phyloP scores from a whole-genome alignment of 331 rosid species.

The Malus hybrid region DNA sequence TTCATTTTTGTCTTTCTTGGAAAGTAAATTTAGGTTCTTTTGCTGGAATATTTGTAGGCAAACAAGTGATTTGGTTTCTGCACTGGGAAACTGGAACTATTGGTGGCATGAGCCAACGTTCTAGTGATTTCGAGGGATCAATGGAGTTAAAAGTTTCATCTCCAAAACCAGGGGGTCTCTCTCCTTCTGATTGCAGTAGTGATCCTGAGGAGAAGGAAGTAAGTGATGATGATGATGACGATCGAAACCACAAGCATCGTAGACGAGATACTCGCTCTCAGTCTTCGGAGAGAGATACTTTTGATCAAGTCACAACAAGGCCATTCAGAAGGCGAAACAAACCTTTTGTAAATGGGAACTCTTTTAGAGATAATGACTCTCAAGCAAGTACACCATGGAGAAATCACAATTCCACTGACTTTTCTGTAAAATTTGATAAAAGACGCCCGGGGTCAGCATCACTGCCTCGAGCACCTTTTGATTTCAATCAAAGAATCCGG shows the following conservation, averaged over 20 bases:
- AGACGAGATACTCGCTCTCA: conserved; percentile 76
- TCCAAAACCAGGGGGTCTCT: conserved; percentile 60
- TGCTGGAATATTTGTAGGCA: conserved; percentile 16
- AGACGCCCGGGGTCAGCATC: conserved; percentile 59
- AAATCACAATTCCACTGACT: conserved; percentile 41
- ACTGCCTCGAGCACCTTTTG: conserved; percentile 51
- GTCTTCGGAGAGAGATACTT: conserved; percentile 70
- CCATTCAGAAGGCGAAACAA: conserved; percentile 75
- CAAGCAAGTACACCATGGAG: conserved; percentile 53
- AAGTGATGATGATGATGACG: conserved; percentile 94
- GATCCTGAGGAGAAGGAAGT: conserved; percentile 97
- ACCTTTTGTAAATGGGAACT: conserved; percentile 53
- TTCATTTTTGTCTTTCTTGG: background rate
- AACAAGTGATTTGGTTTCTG: conserved; percentile 26
- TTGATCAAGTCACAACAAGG: conserved; percentile 60
- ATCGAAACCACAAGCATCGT: conserved; percentile 97
- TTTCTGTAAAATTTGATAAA: conserved; percentile 60
- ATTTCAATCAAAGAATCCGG: conserved; percentile 57
- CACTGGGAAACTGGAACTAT: conserved; percentile 26
- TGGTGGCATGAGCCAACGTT: conserved; percentile 19
- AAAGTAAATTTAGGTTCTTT: conserved; percentile 25
- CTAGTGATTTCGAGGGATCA: conserved; percentile 24
- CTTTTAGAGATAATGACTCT: conserved; percentile 71
- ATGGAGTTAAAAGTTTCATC: conserved; percentile 87
- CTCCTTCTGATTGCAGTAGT: conserved; percentile 66